Percentiles rank a stretch among this genome's conserved stretches.
Conservation (phyloP, 179 eudicot species). For the Silene noctiflora region DNA sequence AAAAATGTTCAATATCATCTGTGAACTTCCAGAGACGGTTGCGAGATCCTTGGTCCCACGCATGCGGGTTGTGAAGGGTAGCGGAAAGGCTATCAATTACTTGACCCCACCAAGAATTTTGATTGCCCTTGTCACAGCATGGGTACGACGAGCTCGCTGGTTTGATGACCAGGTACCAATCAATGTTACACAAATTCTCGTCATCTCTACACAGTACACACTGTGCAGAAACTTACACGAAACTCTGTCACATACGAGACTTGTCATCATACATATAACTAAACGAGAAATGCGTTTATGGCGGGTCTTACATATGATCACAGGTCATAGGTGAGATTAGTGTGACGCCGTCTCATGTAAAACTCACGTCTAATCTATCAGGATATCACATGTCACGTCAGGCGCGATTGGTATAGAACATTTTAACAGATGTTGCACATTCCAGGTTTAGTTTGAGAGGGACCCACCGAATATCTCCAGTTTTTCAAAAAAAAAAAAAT, state of each 20-base stretch:
- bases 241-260: background rate
- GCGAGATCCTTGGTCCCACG: slow-evolving; percentile 93
- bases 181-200: background rate
- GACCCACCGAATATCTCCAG: background rate
- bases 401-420: too few species aligned
- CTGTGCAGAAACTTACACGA: background rate
- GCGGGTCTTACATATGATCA: background rate
- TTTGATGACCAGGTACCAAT: slow-evolving; percentile 82
- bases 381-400: too few species aligned
- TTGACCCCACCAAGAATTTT: slow-evolving; percentile 94
- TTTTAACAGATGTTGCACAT: too few species aligned
- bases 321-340: background rate
- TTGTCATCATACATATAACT: background rate
- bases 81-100: slow-evolving; percentile 89
- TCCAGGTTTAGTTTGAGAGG: too few species aligned
- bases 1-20: slow-evolving; percentile 95
- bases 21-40: slow-evolving; percentile 98
- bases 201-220: background rate
- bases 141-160: slow-evolving; percentile 93
- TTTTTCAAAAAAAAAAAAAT: background rate
- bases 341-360: background rate
- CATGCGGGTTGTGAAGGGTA: slow-evolving; percentile 94
- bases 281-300: background rate
- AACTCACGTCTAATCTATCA: background rate
- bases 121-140: slow-evolving; percentile 90